phyloP scores from a whole-genome alignment of 306 rosid species.

The Prunus davidiana region DNA sequence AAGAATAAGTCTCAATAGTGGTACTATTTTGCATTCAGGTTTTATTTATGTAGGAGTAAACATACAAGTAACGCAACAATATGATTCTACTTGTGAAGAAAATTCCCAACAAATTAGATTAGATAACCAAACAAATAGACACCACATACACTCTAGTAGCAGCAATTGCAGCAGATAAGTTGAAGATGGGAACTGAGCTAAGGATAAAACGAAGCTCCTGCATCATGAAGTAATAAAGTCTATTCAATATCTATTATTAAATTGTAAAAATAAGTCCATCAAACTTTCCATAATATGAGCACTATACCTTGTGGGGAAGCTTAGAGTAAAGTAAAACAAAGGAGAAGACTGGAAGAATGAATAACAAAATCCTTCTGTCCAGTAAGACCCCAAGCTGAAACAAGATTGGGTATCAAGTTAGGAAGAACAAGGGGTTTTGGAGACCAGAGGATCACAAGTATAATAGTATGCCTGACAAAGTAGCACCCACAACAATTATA shows the following conservation, averaged over 20 bases:
- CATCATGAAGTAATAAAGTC: slow-evolving; percentile 29
- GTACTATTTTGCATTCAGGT: background rate
- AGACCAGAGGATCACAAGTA: background rate
- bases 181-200: slow-evolving; percentile 82
- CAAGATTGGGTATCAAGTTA: slow-evolving; percentile 30
- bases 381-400: slow-evolving; percentile 79
- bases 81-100: slow-evolving; percentile 7
- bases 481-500: background rate
- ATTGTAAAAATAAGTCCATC: slow-evolving; percentile 7
- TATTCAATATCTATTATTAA: background rate
- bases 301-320: slow-evolving; percentile 96
- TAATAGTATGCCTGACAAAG: background rate
- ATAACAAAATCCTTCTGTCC: slow-evolving; percentile 70
- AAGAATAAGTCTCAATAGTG: background rate
- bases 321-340: slow-evolving; percentile 82
- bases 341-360: slow-evolving; percentile 61
- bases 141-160: slow-evolving; percentile 72
- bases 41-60: background rate
- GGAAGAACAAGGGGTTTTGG: background rate
- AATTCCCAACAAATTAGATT: background rate
- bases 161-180: slow-evolving; percentile 86
- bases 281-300: background rate
- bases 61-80: background rate
- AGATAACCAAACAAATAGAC: slow-evolving; percentile 4
- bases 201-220: slow-evolving; percentile 97